A percentile compares a stretch with the other conserved stretches of the same genome.
Evolutionary conservation across 768 basidiomycete genomes (phyloP).

Genomic region (Rhodotorula paludigena): DNA sequence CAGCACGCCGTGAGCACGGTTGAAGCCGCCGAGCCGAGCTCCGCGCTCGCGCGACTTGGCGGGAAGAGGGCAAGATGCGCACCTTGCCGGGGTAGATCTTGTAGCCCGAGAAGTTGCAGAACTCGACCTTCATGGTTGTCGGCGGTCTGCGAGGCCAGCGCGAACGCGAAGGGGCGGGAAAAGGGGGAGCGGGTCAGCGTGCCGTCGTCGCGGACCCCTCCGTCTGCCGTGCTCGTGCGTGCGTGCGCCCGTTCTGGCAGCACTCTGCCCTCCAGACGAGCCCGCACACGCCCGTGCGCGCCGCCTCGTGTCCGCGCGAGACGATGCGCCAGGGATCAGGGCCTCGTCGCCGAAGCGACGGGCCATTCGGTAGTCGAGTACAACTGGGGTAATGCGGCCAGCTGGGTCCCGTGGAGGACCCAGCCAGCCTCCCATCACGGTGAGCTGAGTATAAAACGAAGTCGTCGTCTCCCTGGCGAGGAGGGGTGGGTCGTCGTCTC

Average conservation of each 20-base stretch:
- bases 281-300: background rate
- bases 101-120: constrained; percentile 95
- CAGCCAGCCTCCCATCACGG: constrained; percentile 19
- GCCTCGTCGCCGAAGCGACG: background rate
- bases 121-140: constrained; percentile 74
- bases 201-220: background rate
- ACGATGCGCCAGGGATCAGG: constrained; percentile 10
- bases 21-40: too few relatives aligned
- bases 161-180: background rate
- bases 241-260: background rate
- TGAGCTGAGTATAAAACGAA: constrained; percentile 44
- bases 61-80: constrained; percentile 50
- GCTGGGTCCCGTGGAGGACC: background rate
- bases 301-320: background rate
- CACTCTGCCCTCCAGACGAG: background rate
- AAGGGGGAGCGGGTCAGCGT: background rate
- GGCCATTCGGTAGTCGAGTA: constrained; percentile 17
- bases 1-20: background rate
- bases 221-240: background rate
- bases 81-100: constrained; percentile 98
- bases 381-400: background rate
- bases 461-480: constrained; percentile 37
- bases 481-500: too few relatives aligned
- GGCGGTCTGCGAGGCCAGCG: constrained; percentile 9
- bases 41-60: too few relatives aligned